Percentiles rank a stretch among this genome's conserved stretches.
Evolutionary conservation across 331 rosid genomes (phyloP).

Genomic region (Rosa hybrid): DNA sequence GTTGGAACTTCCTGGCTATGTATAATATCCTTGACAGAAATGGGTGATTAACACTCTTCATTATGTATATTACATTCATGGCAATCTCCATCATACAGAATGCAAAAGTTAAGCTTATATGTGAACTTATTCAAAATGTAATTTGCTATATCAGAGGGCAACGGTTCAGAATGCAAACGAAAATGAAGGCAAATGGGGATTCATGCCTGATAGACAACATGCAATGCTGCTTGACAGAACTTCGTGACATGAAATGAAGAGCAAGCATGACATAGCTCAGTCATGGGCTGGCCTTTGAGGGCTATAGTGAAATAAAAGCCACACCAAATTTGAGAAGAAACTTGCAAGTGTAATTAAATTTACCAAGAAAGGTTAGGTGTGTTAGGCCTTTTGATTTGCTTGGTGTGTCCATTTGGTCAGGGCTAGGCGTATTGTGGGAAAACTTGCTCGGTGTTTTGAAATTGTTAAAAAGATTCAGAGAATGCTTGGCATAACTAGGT

Average conservation of each 20-base stretch:
- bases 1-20: not conserved
- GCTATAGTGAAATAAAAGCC: not conserved
- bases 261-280: not conserved
- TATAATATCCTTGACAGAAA: not conserved
- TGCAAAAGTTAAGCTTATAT: not conserved
- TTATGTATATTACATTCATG: not conserved
- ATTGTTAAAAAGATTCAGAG: not conserved
- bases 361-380: not conserved
- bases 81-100: not conserved
- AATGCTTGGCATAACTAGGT: not conserved
- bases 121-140: not conserved
- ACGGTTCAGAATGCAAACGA: not conserved
- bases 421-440: not conserved
- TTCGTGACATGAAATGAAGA: not conserved
- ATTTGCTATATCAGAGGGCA: not conserved
- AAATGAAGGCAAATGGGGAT: not conserved
- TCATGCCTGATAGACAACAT: not conserved
- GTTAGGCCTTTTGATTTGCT: not conserved
- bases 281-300: not conserved
- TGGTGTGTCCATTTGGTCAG: not conserved
- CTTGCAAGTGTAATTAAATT: not conserved
- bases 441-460: not conserved
- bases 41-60: not conserved
- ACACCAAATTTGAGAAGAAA: not conserved
- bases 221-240: not conserved